These are phyloP conservation scores for Eruca vesicaria DNA, from an alignment of 441 rosid genomes.

Conservation along the genomic window DNA sequence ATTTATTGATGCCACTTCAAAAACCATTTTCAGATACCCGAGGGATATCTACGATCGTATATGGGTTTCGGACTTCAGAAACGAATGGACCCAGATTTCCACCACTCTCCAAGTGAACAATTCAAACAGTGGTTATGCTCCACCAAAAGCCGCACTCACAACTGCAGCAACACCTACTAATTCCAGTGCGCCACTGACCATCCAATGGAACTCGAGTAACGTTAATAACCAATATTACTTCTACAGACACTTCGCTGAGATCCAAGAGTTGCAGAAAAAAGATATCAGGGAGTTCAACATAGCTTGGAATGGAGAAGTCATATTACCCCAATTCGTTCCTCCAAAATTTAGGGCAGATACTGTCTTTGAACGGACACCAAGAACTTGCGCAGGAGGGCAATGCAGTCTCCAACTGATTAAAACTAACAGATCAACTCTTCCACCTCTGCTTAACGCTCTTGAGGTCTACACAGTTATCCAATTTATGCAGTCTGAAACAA, in stretches of 20 bases:
- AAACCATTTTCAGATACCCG: constrained; percentile 15
- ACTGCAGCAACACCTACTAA: constrained; percentile 14
- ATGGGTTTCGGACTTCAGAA: neutral
- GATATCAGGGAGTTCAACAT: constrained; percentile 1
- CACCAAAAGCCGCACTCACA: neutral
- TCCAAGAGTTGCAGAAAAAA: constrained; percentile 15
- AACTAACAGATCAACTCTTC: constrained; percentile 34
- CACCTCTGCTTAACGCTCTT: constrained; percentile 33
- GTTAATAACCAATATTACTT: neutral
- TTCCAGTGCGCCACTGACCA: neutral
- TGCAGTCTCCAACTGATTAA: neutral
- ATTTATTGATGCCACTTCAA: neutral
- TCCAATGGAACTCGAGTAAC: neutral
- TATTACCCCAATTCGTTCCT: neutral
- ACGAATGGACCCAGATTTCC: neutral
- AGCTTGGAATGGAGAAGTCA: neutral
- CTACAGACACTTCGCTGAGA: constrained; percentile 38
- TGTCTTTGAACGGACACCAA: fast-evolving
- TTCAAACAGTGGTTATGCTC: neutral
- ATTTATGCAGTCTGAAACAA: constrained; percentile 8
- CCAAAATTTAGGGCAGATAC: fast-evolving
- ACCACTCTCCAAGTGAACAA: neutral
- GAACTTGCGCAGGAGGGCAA: neutral
- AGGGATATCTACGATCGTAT: constrained; percentile 32
- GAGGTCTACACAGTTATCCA: constrained; percentile 37